Base-by-base conservation (phyloP, 139 green algal genomes). In the Micromonas commoda region DNA sequence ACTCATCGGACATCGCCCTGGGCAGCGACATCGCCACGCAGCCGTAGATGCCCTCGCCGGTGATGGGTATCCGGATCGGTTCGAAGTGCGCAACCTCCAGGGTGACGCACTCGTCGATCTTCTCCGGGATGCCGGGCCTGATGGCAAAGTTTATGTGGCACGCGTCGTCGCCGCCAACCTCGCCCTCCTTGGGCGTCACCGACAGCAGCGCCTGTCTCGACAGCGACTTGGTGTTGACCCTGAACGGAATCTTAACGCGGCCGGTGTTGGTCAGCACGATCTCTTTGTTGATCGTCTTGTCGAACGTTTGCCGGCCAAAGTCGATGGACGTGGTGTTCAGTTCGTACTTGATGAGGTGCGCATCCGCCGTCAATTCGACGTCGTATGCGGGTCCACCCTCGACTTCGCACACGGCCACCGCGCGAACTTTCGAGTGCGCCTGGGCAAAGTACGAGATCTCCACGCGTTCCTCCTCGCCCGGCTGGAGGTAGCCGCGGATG, bases 31-130 rank as follows among this genome's bases (percentile, higher is more conserved):
- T 65, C 0, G 71, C 29, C 21, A 92, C n/a, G 29, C 70, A 74
- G 6, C 87, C 85, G 77, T 91, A 93, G 1, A 89, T 82, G 51
- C 88, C 91, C 65, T 93, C 86, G 20, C 88, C 76, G n/a, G 77
- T 35, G 1, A 95, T 75, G 65, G 80, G 77, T 6, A 95, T 31
- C 19, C 83, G 51, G 31, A 89, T 71, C 24, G 91, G 88, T 76
- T 93, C 89, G 80, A 93, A 95, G 77, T 93, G 89, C 53, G 87
- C 91, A 4, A 95, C 71, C 76, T 92, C 86, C 63, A 95, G 71
- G 33, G 82, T 72, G 35, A 93, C 71, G 2, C 77, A 83, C 86
- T 95, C 89, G 63, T 84, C 45, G n/a, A 95, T 76, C 33, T 75
- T 67, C 6, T 89, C 85, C 51, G 91, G 91, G 0, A 93, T 75